Percentiles rank a stretch among this genome's conserved stretches.
Conservation (phyloP, 805 yeast genomes). For the Hanseniaspora mollemarum region DNA sequence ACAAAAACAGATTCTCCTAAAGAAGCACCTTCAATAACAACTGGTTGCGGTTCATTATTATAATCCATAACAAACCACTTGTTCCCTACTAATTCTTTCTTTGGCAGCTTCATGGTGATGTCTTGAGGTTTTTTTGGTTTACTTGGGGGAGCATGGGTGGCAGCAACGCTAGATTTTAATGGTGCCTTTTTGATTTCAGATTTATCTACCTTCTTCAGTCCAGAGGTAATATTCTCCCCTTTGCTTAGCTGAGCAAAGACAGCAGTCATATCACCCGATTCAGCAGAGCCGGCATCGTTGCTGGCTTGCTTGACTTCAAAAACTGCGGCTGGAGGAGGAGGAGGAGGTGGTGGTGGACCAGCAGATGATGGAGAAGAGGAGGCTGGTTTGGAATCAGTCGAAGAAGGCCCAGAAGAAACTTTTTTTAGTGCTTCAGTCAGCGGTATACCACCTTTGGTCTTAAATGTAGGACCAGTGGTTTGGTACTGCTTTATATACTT, state of each 20-base stretch:
- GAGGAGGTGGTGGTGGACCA: constrained; percentile 73
- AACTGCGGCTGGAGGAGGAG: constrained; percentile 72
- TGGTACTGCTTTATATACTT: constrained; percentile 66
- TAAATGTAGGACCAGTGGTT: constrained; percentile 79
- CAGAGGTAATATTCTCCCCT: constrained; percentile 75
- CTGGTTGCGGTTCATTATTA: constrained; percentile 44
- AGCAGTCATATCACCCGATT: constrained; percentile 57
- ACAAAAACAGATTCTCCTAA: constrained; percentile 83
- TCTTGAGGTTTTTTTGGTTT: constrained; percentile 76
- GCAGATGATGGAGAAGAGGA: constrained; percentile 23
- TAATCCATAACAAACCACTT: constrained; percentile 83
- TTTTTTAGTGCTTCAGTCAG: constrained; percentile 40
- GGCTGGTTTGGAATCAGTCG: constrained; percentile 20
- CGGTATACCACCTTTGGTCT: constrained; percentile 44
- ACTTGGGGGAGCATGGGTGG: constrained; percentile 46
- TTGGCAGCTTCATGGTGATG: constrained; percentile 42
- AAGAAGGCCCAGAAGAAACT: constrained; percentile 20
- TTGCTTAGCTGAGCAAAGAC: constrained; percentile 82
- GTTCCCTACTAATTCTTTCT: constrained; percentile 70
- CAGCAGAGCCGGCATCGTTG: constrained; percentile 22
- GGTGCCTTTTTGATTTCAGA: constrained; percentile 45
- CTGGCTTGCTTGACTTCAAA: constrained; percentile 35
- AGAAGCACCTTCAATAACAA: constrained; percentile 56
- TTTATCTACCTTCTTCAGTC: constrained; percentile 82
- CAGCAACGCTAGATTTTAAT: constrained; percentile 61